Evolutionary conservation across 768 basidiomycete species (phyloP).

Genomic region (Leccinum aurantiacum): DNA sequence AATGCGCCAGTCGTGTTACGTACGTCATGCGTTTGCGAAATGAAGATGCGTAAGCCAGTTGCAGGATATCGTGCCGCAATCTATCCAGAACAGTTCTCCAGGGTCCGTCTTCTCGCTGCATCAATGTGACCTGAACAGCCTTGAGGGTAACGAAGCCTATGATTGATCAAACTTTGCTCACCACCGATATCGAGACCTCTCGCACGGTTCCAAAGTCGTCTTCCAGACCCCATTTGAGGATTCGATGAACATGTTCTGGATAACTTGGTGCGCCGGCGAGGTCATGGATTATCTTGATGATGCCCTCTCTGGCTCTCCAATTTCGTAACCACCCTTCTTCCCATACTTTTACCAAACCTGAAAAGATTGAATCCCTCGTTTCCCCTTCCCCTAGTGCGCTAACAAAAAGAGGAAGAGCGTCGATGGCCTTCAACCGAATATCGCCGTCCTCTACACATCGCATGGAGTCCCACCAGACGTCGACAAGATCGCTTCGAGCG

Average conservation of each 20-base stretch:
- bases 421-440: conserved; percentile 69
- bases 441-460: conserved; percentile 59
- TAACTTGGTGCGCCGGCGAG: conserved; percentile 47
- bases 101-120: conserved; percentile 42
- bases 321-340: conserved; percentile 55
- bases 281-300: conserved; percentile 54
- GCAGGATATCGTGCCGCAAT: conserved; percentile 42
- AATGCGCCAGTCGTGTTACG: conserved; percentile 28
- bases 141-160: conserved; percentile 8
- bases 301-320: conserved; percentile 81
- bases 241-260: conserved; percentile 46
- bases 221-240: conserved; percentile 63
- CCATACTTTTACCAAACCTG: conserved; percentile 54
- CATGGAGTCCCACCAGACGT: conserved; percentile 66
- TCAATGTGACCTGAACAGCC: conserved; percentile 45
- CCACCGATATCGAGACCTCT: conserved; percentile 65
- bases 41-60: conserved; percentile 45
- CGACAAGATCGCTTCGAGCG: conserved; percentile 65
- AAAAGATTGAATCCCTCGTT: conserved; percentile 45
- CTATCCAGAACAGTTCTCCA: conserved; percentile 36
- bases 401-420: conserved; percentile 60
- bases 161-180: conserved; percentile 39
- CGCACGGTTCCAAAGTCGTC: conserved; percentile 86
- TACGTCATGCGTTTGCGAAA: conserved; percentile 74
- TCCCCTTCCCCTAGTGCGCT: conserved; percentile 47